Evolutionary conservation across 106 monocot species (phyloP).

Genomic region (Dendrobium nobile): DNA sequence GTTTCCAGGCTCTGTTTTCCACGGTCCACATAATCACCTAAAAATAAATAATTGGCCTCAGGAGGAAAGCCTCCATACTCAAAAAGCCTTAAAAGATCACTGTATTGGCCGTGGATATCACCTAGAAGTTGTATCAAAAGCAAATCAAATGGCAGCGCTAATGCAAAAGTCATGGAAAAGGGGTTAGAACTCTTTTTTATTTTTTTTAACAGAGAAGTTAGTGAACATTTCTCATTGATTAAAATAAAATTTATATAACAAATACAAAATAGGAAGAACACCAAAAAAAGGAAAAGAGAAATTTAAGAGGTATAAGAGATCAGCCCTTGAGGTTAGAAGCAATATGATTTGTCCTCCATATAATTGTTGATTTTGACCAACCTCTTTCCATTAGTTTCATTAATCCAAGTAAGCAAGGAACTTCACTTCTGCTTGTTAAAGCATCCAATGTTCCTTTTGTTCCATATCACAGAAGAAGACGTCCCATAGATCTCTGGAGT

Average conservation of each 20-base stretch:
- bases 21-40: conserved; percentile 57
- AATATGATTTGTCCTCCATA: too few species aligned
- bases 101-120: conserved; percentile 61
- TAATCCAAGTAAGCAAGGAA: too few species aligned
- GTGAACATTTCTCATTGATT: too few species aligned
- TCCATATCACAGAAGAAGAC: too few species aligned
- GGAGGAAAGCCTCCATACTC: conserved; percentile 53
- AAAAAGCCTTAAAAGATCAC: conserved; percentile 49
- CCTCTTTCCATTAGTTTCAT: too few species aligned
- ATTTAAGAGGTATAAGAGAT: neutral
- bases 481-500: too few species aligned
- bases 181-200: neutral
- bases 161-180: neutral
- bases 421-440: too few species aligned
- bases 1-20: conserved; percentile 53
- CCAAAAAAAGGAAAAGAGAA: neutral
- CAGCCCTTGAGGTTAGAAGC: too few species aligned
- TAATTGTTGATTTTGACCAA: too few species aligned
- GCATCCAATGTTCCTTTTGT: too few species aligned
- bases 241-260: neutral
- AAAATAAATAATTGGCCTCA: conserved; percentile 43
- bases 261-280: neutral
- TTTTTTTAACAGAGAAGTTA: too few species aligned
- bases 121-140: conserved; percentile 21
- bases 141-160: neutral